Evolutionary conservation across 192 early-diverging fungal genomes (phyloP), one percentile per base, ranked within the genome.

Genomic region (Entophlyctis luteolus): DNA sequence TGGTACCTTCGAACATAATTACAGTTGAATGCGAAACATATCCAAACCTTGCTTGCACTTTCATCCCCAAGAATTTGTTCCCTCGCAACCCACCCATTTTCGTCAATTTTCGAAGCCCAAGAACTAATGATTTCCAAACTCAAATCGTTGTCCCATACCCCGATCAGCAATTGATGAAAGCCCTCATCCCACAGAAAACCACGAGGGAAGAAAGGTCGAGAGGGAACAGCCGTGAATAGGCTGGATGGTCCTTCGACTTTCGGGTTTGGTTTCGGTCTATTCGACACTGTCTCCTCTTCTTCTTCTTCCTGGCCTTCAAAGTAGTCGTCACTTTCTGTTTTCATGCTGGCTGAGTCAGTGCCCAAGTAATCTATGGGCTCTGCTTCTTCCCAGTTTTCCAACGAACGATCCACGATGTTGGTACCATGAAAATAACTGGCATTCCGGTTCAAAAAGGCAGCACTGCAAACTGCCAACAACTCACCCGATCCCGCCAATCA

Each of bases 151-250:
- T 98, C 92, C 90, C 91, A 98, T 46, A 81, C 81, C 0, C 89
- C 87, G 54, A 98, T 77, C 8, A 98, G 72, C 2, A 90, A 75
- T 65, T 92, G 86, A 62, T 93, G 92, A 72, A 95, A 98, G 0
- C 95, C 95, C 74, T 94, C 92, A 73, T 98, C 95, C 88, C 95
- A 98, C 38, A 93, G 83, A 57, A 95, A 98, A n/a, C 95, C 95
- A 32, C 95, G 82, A 46, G 95, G 93, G 71, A 98, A 98, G 71
- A 98, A 98, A 14, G 95, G 89, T 27, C 95, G 84, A 5, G 88
- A 90, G 1, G 95, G 93, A 1, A 91, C 89, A 0, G 89, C 87
- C 0, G 88, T 84, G 71, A 95, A 94, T 25, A 98, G 74, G 16
- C 82, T 75, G 16, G 79, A 77, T 0, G 95, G 91, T 3, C 71